Base-by-base conservation (phyloP, 1,284 basidiomycete genomes). In the Xanthoconium separans region DNA sequence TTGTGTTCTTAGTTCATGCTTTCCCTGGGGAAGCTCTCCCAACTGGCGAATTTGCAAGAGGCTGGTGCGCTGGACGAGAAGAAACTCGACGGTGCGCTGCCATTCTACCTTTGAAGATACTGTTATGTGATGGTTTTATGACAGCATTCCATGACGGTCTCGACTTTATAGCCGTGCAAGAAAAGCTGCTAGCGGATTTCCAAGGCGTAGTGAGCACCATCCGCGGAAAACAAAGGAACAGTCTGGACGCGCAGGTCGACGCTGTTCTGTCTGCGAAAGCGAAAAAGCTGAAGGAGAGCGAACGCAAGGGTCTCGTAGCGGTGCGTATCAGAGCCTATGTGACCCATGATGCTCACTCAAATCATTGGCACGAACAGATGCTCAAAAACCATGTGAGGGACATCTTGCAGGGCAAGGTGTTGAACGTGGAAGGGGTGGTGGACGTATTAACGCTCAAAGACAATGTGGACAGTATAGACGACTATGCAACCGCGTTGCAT, bases 21-120 rank as follows among this genome's bases (percentile, higher is more conserved):
- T 51, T 95, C 93, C 64, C 83, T 99, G 30, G 90, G 90, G 42
- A 98, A 98, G 73, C 81, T 99, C 7, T 79, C 90, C 0, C 84
- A 91, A 54, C 77, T 98, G 9, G 90, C 91, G 8, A 82, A 89
- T 55, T 68, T 87, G 55, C 84, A 87, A 58, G 84, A 90, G 51
- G 57, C 57, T 39, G 66, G 66, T n/a, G 50, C 57, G 2, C 59
- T 74, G 24, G 79, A 84, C 45, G 79, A 84, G 44, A 61, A 66
- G 24, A 68, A 76, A 40, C 69, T 87, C n/a, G 81, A 86, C 62
- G 76, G 86, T 87, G 63, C 33, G 44, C n/a, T 51, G 24, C 41
- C 6, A 4, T 18, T 9, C 16, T 36, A n/a, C 20, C 27, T 30
- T 48, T 44, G 54, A 29, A 3, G 12, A 44, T 44, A 1, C 31